Percentiles rank a stretch among this genome's conserved stretches.
phyloP scores from a whole-genome alignment of 306 rosid species.

The Gynostemma pentaphyllum region DNA sequence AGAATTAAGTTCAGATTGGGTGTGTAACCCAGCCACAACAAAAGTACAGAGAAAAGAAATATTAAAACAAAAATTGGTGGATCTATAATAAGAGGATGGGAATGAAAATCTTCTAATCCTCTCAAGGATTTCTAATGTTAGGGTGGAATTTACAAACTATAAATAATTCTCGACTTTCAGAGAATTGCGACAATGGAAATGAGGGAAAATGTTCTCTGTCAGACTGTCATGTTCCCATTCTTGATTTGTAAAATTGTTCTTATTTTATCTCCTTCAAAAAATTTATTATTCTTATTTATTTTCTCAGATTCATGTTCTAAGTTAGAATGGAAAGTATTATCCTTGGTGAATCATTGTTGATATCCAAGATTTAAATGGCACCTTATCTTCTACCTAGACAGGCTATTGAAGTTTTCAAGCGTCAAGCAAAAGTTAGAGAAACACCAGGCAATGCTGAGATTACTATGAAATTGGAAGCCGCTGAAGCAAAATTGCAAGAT shows the following conservation, averaged over 20 bases:
- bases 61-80: not conserved
- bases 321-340: not conserved
- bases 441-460: conserved; percentile 66
- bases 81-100: not conserved
- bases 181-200: not conserved
- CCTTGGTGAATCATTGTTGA: not conserved
- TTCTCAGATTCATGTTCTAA: not conserved
- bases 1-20: not conserved
- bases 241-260: not conserved
- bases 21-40: not conserved
- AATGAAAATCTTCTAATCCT: not conserved
- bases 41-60: not conserved
- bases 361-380: not conserved
- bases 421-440: conserved; percentile 80
- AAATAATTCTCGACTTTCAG: not conserved
- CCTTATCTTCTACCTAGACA: conserved; percentile 59
- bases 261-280: not conserved
- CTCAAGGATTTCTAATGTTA: not conserved
- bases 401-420: conserved; percentile 91
- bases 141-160: not conserved
- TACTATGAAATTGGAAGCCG: conserved; percentile 71
- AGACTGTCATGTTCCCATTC: not conserved
- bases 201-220: not conserved
- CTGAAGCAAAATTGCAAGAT: conserved; percentile 77
- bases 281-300: no score